Base-by-base conservation (phyloP, 805 yeast species). In the Ascoidea tarda region DNA sequence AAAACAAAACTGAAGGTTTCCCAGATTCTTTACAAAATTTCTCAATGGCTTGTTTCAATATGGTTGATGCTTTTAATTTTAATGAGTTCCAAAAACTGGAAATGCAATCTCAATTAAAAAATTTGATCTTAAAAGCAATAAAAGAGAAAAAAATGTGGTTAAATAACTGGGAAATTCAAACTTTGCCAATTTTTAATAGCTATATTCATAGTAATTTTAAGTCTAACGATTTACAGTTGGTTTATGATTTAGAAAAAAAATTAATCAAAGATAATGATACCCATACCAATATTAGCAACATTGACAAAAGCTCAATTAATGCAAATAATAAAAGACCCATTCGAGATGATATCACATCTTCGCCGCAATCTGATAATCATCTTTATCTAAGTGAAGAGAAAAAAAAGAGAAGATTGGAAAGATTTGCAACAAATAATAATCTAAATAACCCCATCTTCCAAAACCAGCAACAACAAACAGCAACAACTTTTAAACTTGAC, bases 151-250 rank as follows among this genome's bases (percentile, higher is more conserved):
- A 69, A 46, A 58, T 82, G 4, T 70, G 74, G 66, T 56, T 63
- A 0, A 79, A 76, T 56, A 74, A 79, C 54, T 83, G 89, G 89
- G 61, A 59, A 4, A 56, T 49, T 8, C 80, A 78, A 60, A 63
- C 64, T 33, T 56, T 82, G 5, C 87, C 87, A 1, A 57, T 73
- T 49, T 58, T 70, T 55, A 69, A 66, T 50, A 55, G 59, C 32
- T 12, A 16, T 32, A 12, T 21, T 21, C 45, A 21, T 32, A 47
- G 48, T 14, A 6, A 16, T 32, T 53, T 33, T 28, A 32, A 21
- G 6, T 16, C 6, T 31, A 46, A 47, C 50, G 38, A 5, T 48
- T 47, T 12, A 14, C 16, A 32, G 16, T 45, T 32, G 47, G 45
- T 10, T 49, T 48, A 2, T 52, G 50, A 14, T 33, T 50, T 31